Base-by-base conservation (phyloP, 352 stramenopile species). In the Phytopythium aichiense region DNA sequence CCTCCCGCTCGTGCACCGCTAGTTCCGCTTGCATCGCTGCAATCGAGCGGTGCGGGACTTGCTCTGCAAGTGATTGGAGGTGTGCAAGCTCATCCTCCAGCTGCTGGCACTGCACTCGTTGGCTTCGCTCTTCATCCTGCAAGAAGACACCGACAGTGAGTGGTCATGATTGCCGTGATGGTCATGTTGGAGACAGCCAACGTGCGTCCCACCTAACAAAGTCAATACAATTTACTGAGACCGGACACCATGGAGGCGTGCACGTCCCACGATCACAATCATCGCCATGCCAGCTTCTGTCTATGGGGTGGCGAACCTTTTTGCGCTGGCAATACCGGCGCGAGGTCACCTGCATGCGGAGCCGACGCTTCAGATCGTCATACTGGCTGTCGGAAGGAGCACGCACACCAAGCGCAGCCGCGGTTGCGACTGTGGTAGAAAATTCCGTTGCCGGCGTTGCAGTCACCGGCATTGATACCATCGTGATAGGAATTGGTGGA, bases 241-340 rank as follows among this genome's bases (percentile, higher is more conserved):
- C 22, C n/a, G 23, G 23, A 9, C 25, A 18, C 48, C 30, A 25
- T 28, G 2, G 12, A 31, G 20, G n/a, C 15, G 35, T 22, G 25
- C n/a, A 31, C 48, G 28, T 11, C 45, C 22, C 45, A 30, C 25
- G 25, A 3, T 30, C 25, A 30, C 46, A 13, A 15, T 28, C 1
- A 52, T 30, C 18, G 16, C 7, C 28, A 22, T 2, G 13, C n/a
- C 1, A 23, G 5, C 22, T 30, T 22, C 3, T 28, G 43, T 11
- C 43, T 18, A 15, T 11, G 33, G 23, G 23, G 20, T n/a, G 48
- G 7, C 50, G 12, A 58, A 71, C 67, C 65, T 71, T 81, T 48
- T 77, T 79, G 37, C 69, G 69, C 43, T 69, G 76, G 6, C 72
- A 66, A 50, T 76, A 73, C 20, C 69, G 64, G 25, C 66, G 67